Conservation (phyloP, 2,329 filamentous ascomycete genomes). For the Penicillium sp. region DNA sequence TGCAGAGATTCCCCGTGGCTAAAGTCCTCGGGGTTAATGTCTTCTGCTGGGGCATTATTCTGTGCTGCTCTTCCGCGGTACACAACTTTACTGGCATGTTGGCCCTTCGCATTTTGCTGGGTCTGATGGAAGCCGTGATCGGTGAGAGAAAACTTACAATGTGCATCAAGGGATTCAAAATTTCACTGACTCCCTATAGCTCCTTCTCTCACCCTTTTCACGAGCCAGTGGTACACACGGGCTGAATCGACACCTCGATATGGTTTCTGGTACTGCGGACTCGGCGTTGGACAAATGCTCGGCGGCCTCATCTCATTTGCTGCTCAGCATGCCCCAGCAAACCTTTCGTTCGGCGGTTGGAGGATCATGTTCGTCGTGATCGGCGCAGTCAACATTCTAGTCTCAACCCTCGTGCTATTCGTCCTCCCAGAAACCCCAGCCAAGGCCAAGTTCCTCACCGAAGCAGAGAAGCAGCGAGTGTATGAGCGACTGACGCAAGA, state of each 20-base stretch:
- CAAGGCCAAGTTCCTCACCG: constrained; percentile 28
- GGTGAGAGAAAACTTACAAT: constrained; percentile 11
- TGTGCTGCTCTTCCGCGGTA: constrained; percentile 48
- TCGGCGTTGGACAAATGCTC: constrained; percentile 33
- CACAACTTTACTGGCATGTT: constrained; percentile 55
- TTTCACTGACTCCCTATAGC: constrained; percentile 8
- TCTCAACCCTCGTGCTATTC: constrained; percentile 23
- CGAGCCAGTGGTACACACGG: constrained; percentile 33
- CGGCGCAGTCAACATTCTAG: constrained; percentile 28
- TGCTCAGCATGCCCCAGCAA: constrained; percentile 28
- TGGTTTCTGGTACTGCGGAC: constrained; percentile 34
- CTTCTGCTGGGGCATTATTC: constrained; percentile 57
- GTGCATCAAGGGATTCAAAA: not conserved
- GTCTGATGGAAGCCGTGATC: constrained; percentile 50
- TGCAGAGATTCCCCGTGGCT: constrained; percentile 62
- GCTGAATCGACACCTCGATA: constrained; percentile 31
- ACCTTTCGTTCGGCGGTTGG: constrained; percentile 27
- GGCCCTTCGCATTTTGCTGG: constrained; percentile 60
- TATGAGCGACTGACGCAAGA: constrained; percentile 21
- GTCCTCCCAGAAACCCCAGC: constrained; percentile 24
- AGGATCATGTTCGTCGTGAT: constrained; percentile 35
- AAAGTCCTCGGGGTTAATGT: constrained; percentile 65
- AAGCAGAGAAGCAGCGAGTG: constrained; percentile 21
- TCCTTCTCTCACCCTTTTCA: constrained; percentile 31
- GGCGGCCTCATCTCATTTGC: constrained; percentile 34